Evolutionary conservation across 1,139 yeast species (phyloP), one percentile per base, ranked within the genome.

Genomic region (Scheffersomyces cryptocercus): DNA sequence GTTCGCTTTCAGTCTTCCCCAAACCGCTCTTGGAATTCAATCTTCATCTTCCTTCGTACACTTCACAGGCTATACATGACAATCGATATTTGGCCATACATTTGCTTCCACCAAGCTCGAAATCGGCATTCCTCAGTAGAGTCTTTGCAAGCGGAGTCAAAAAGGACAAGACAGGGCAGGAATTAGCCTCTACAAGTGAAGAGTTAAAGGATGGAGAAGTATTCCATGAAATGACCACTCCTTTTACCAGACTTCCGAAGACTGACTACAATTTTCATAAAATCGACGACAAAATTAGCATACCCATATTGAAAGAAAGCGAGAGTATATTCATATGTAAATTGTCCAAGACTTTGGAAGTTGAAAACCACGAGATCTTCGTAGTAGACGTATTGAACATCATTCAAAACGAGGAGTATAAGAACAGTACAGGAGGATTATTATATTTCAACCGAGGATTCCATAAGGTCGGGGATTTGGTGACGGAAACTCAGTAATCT

Each of bases 351-450:
- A 81, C 79, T 6, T 73, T 87, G 43, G 64, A 64, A 14, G 82
- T 89, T 0, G 89, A 85, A 46, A 88, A 85, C 53, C 97, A 90
- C 62, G 96, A 89, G 59, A 82, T 90, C 2, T 89, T 97, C 96
- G 82, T 88, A 3, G 95, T 87, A 3, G 73, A 75, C 45, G 88
- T 85, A 1, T 60, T 74, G 31, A 84, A 84, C n/a, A 76, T 83
- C 4, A 43, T 77, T 61, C 66, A 72, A 26, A 60, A 65, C 28
- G 55, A 58, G 24, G 51, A 54, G 2, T 60, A 61, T n/a, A 49
- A 51, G 5, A 54, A 56, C 43, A 63, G 75, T 2, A 14, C 35
- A 14, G 89, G 89, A 3, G 89, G 89, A 0, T 59, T 86, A 37
- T 56, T 85, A n/a, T 85, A 84, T 54, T 84, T 77, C 59, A 75